Evolutionary conservation across 768 basidiomycete species (phyloP).

Genomic region (Hypsizygus marmoreus): DNA sequence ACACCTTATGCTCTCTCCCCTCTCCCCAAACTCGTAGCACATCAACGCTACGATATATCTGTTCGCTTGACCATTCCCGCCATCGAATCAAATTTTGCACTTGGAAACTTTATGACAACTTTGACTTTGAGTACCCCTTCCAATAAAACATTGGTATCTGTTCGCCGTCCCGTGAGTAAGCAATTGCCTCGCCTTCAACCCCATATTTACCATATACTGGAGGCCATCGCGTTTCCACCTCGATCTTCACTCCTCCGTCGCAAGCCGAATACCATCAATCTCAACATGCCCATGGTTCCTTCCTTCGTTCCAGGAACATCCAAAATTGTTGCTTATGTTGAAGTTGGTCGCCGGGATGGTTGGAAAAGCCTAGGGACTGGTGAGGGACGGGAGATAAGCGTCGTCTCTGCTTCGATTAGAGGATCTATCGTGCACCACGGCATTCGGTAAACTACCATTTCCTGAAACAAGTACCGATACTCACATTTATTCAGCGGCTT

Average conservation of each 20-base stretch:
- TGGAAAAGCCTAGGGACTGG: conserved; percentile 74
- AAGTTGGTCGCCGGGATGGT: conserved; percentile 71
- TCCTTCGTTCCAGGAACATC: conserved; percentile 52
- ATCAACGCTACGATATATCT: conserved; percentile 77
- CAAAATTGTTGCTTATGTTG: conserved; percentile 57
- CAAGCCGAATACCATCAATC: conserved; percentile 39
- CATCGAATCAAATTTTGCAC: conserved; percentile 63
- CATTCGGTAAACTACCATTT: conserved; percentile 51
- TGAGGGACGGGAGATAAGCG: conserved; percentile 71
- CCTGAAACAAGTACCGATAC: background rate
- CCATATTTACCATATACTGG: background rate
- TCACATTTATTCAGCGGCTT: conserved; percentile 51
- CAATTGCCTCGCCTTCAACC: background rate
- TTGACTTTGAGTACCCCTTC: conserved; percentile 58
- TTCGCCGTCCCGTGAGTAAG: conserved; percentile 65
- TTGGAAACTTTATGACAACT: conserved; percentile 86
- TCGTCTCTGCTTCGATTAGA: conserved; percentile 59
- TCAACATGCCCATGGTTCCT: conserved; percentile 60
- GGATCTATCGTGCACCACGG: conserved; percentile 70
- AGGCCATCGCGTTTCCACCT: conserved; percentile 64
- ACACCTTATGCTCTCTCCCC: conserved; percentile 62
- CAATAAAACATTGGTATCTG: conserved; percentile 62
- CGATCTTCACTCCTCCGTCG: conserved; percentile 40
- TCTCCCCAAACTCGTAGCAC: conserved; percentile 52
- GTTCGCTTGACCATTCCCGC: conserved; percentile 67